These are phyloP conservation scores for Leptomonas seymouri DNA, from an alignment of 208 protist genomes.

Conservation along the genomic window DNA sequence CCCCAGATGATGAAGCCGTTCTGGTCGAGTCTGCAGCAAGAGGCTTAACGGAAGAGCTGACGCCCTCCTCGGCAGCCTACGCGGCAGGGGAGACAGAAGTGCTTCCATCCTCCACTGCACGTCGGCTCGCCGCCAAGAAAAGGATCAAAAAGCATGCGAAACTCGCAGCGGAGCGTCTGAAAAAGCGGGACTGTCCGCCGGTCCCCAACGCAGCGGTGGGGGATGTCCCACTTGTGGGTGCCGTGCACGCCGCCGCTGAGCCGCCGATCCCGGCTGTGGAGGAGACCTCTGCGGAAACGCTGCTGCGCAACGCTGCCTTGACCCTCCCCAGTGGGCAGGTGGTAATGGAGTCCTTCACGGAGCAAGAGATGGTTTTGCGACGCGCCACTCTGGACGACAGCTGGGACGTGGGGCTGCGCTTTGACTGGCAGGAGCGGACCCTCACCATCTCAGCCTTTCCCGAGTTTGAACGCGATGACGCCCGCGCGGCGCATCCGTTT, in stretches of 20 bases:
- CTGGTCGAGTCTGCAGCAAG: no score
- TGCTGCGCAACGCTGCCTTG: slow-evolving; percentile 37
- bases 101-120: slow-evolving; percentile 11
- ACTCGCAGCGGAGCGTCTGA: slow-evolving; percentile 32
- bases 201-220: slow-evolving; percentile 8
- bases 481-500: slow-evolving; percentile 52
- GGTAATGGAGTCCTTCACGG: slow-evolving; percentile 65
- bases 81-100: neutral
- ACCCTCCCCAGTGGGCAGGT: slow-evolving; percentile 53
- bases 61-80: neutral
- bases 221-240: slow-evolving; percentile 36
- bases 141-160: slow-evolving; percentile 51
- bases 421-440: slow-evolving; percentile 73
- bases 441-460: slow-evolving; percentile 65
- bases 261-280: slow-evolving; percentile 17
- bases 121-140: slow-evolving; percentile 38
- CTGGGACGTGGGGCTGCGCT: slow-evolving; percentile 76
- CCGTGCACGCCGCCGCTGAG: slow-evolving; percentile 23
- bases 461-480: slow-evolving; percentile 31
- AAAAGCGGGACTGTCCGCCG: neutral
- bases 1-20: no score
- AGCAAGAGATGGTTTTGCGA: slow-evolving; percentile 61
- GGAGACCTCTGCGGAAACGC: slow-evolving; percentile 11
- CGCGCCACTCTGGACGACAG: slow-evolving; percentile 54
- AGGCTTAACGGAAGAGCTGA: neutral